Percentiles rank a stretch among this genome's conserved stretches.
Evolutionary conservation across 1,284 basidiomycete genomes (phyloP).

Genomic region (Thelephora terrestris): DNA sequence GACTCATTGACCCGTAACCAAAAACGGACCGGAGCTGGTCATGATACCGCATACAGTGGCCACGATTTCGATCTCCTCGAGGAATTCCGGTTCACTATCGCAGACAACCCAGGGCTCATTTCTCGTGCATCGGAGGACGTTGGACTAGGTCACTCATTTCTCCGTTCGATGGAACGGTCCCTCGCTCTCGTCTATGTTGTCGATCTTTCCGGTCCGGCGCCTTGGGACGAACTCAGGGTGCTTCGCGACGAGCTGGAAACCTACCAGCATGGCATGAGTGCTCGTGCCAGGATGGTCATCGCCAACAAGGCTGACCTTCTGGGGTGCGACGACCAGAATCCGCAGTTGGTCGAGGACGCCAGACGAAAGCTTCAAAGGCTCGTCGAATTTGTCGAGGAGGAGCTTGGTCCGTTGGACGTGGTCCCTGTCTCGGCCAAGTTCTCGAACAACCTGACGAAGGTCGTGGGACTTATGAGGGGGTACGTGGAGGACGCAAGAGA

Average conservation of each 20-base stretch:
- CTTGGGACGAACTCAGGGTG: constrained; percentile 67
- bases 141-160: constrained; percentile 89
- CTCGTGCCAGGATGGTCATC: constrained; percentile 71
- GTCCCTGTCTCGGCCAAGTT: constrained; percentile 76
- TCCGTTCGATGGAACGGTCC: constrained; percentile 90
- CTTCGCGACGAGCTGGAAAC: constrained; percentile 77
- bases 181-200: constrained; percentile 88
- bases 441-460: constrained; percentile 62
- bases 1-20: constrained; percentile 42
- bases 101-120: constrained; percentile 96
- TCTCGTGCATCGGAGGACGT: constrained; percentile 79
- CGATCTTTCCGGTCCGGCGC: constrained; percentile 66
- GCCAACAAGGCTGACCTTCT: constrained; percentile 93
- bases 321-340: constrained; percentile 32
- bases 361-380: constrained; percentile 45
- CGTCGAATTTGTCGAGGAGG: constrained; percentile 42
- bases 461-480: constrained; percentile 53
- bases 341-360: constrained; percentile 40
- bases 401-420: constrained; percentile 49
- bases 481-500: constrained; percentile 51
- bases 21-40: constrained; percentile 11
- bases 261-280: constrained; percentile 73
- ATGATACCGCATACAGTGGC: background rate
- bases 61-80: constrained; percentile 46
- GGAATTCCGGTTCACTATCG: constrained; percentile 81